phyloP scores from a whole-genome alignment of 2,329 filamentous ascomycete species.

The Stachybotrys chlorohalonatus region DNA sequence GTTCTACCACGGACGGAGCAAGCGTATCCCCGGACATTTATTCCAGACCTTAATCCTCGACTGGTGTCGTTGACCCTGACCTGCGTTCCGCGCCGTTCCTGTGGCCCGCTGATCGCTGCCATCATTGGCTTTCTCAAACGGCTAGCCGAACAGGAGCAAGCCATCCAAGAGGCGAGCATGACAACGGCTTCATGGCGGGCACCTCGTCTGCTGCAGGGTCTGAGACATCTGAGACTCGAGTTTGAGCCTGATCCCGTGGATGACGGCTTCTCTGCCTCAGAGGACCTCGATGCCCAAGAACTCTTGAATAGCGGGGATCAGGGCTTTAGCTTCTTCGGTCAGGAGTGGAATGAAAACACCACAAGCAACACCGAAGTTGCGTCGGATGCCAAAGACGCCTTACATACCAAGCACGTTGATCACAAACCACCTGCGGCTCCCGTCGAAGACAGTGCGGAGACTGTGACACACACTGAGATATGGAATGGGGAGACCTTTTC shows the following conservation, averaged over 20 bases:
- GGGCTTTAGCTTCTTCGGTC: conserved; percentile 36
- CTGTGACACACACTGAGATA: conserved; percentile 11
- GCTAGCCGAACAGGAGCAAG: conserved; percentile 38
- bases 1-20: conserved; percentile 33
- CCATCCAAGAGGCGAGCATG: conserved; percentile 23
- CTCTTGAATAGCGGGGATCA: conserved; percentile 29
- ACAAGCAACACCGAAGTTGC: conserved; percentile 3
- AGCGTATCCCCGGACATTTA: conserved; percentile 37
- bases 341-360: conserved; percentile 7
- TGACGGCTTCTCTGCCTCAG: conserved; percentile 20
- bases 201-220: conserved; percentile 36
- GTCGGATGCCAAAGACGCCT: not conserved
- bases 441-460: conserved; percentile 10
- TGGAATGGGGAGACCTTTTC: conserved; percentile 16
- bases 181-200: conserved; percentile 22
- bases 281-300: conserved; percentile 30
- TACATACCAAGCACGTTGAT: not conserved
- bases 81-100: conserved; percentile 42
- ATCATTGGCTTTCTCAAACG: conserved; percentile 38
- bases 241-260: conserved; percentile 36
- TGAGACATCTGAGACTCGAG: conserved; percentile 46
- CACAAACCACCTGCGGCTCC: conserved; percentile 1
- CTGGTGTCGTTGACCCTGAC: conserved; percentile 44
- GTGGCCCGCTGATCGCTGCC: conserved; percentile 37
- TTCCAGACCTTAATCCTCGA: conserved; percentile 48